Conservation (phyloP, 345 rosid species). For the Bruguiera parviflora region DNA sequence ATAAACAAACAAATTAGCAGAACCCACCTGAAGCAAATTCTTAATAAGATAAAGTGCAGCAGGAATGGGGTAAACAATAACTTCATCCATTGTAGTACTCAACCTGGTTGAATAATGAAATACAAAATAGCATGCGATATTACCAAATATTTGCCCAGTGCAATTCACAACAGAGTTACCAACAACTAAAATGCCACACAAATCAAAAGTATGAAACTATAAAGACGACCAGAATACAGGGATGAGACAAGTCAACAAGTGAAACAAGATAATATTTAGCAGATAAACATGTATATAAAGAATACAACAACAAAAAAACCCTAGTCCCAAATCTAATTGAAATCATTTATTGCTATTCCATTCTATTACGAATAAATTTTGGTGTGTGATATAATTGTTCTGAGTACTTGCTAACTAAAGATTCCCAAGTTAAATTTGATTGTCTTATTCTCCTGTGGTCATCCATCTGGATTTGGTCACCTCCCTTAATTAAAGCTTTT, state of each 20-base stretch:
- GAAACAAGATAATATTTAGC: background rate
- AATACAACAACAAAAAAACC: background rate
- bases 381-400: no score
- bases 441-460: no score
- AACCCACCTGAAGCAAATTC: conserved; percentile 87
- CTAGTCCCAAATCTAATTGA: background rate
- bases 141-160: background rate
- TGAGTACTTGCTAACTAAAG: no score
- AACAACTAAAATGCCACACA: background rate
- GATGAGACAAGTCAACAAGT: background rate
- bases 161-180: background rate
- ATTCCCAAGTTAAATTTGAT: no score
- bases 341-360: no score
- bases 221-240: background rate
- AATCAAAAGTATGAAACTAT: background rate
- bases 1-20: conserved; percentile 5
- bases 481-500: no score
- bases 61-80: conserved; percentile 85
- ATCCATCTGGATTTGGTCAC: no score
- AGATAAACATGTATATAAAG: background rate
- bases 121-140: conserved; percentile 4
- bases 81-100: conserved; percentile 83
- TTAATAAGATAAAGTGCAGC: conserved; percentile 91
- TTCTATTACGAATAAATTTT: no score
- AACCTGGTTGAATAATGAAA: conserved; percentile 51